These are phyloP conservation scores for Diversispora epigaea DNA, from an alignment of 192 early-diverging fungal species.

Conservation along the genomic window DNA sequence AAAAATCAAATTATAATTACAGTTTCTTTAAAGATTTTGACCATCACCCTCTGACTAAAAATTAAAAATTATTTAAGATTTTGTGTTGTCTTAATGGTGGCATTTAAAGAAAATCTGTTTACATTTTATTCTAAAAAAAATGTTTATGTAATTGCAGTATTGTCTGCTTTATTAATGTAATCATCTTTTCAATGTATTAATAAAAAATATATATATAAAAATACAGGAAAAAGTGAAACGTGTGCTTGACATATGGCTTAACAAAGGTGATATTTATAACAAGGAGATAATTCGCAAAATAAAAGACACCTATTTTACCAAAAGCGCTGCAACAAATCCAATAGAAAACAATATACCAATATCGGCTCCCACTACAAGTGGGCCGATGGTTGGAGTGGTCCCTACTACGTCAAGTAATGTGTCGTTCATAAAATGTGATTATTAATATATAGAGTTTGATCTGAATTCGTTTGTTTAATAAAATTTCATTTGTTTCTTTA, in stretches of 20 bases:
- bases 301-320: constrained; percentile 26
- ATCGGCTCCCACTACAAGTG: too few species aligned
- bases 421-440: background rate
- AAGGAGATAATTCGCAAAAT: constrained; percentile 20
- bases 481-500: background rate
- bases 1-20: too few species aligned
- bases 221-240: constrained; percentile 50
- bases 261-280: constrained; percentile 24
- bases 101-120: too few species aligned
- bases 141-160: too few species aligned
- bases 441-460: background rate
- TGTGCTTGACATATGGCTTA: constrained; percentile 44
- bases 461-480: background rate
- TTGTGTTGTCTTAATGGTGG: too few species aligned
- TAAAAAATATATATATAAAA: constrained; percentile 1
- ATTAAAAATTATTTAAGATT: too few species aligned
- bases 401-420: constrained; percentile 16
- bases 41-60: too few species aligned
- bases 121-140: too few species aligned
- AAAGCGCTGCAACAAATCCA: background rate
- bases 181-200: constrained; percentile 5
- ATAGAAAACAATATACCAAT: background rate
- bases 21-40: too few species aligned
- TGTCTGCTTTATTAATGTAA: background rate
- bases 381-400: background rate